A percentile compares a stretch with the other conserved stretches of the same genome.
phyloP scores from a whole-genome alignment of 345 rosid species.

The Citrus mangshanensis region DNA sequence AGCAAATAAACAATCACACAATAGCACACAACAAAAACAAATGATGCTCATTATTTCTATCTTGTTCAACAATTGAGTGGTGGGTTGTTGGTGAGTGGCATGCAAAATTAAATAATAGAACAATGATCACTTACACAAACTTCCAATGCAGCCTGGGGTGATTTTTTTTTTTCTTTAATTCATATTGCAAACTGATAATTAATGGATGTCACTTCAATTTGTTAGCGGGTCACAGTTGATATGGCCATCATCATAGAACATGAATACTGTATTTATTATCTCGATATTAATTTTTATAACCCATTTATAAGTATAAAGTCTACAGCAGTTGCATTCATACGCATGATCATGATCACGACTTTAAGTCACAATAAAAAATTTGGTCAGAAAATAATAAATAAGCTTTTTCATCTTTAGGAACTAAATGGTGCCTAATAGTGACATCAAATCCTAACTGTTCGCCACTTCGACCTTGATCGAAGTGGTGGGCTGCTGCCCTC shows the following conservation, averaged over 20 bases:
- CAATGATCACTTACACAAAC: not conserved
- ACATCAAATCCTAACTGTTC: no score
- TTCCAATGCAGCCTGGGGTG: not conserved
- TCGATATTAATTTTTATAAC: no score
- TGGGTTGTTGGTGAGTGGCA: constrained; percentile 2
- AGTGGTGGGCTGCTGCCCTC: no score
- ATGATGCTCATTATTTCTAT: not conserved
- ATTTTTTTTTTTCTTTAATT: not conserved
- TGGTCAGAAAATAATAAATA: no score
- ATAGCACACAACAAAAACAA: not conserved
- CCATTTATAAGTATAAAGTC: not conserved
- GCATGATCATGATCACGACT: no score
- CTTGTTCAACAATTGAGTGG: not conserved
- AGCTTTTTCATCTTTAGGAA: no score
- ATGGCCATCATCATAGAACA: not conserved
- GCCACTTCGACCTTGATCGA: no score
- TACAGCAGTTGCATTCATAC: no score
- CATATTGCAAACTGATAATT: not conserved
- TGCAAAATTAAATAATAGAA: not conserved
- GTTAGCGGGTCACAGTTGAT: not conserved
- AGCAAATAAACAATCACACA: no score
- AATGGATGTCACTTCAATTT: not conserved
- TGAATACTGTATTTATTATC: no score
- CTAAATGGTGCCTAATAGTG: no score
- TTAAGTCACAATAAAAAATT: no score